Evolutionary conservation across 202 grass and related monocot species (phyloP), one percentile per base, ranked within the genome.

Genomic region (Musa balbisiana): DNA sequence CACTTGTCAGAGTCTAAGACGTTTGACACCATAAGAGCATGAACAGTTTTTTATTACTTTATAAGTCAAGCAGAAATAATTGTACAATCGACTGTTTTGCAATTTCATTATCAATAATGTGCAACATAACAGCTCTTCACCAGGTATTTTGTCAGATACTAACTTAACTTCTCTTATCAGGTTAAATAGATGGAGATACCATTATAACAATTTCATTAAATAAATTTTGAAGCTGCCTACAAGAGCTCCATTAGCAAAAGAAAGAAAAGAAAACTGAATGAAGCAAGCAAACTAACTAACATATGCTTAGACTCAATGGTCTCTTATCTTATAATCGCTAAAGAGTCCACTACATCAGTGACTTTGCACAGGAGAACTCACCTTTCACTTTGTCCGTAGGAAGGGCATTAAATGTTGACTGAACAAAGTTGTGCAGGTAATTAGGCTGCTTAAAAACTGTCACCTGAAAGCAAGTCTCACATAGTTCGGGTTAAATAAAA

Each of bases 351-450:
- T 50, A 10, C 67, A 69, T n/a, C 11, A 20, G 49, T 16, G 14
- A 15, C 15, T 19, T n/a, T 19, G n/a, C 0, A 9, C 0, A 3
- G 53, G 79, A 6, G 33, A 80, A 51, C 72, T 73, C 84, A 94
- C 95, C 91, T 85, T 92, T 90, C 52, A 99, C 95, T 85, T 89
- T 82, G 49, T 92, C 83, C 2, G 79, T 75, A 51, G 85, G 82
- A 88, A 99, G 95, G 10, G 95, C 91, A 80, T 94, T 86, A 71
- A 99, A 99, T 76, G 95, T 99, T 79, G 95, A 72, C 26, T 94
- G 91, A 62, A 99, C 95, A 88, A 99, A 99, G 82, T 99, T 99
- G 49, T 93, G 87, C 12, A 92, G 89, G 80, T 99, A 99, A 81
- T 92, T 83, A 63, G 90, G 84, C 83, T 94, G 85, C 89, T 92